Base-by-base conservation (phyloP, 257 asterid species). In the Osmanthus fragrans region DNA sequence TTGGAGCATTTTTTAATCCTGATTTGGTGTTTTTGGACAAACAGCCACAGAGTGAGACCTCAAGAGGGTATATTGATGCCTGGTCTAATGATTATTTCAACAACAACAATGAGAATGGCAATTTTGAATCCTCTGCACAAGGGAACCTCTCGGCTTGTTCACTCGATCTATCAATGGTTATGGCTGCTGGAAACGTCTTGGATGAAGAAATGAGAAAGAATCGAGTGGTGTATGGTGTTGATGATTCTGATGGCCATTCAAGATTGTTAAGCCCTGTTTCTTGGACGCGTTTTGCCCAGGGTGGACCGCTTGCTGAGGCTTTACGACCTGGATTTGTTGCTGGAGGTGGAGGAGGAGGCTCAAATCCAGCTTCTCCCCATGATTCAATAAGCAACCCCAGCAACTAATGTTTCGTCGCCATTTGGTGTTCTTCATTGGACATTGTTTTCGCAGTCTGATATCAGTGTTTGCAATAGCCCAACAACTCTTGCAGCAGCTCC, bases 281-380 rank as follows among this genome's bases (percentile, higher is more conserved):
- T 56, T 90, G 94, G 90, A 86, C 74, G 73, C 86, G 90, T 7
- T 88, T 87, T 72, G 82, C 82, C 0, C 83, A 67, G 8, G 98
- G 98, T 3, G 97, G 98, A 40, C 98, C 98, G 25, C 88, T 94
- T 19, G 97, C 91, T 1, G 97, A 94, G 86, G 97, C 85, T 39
- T 47, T 94, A 83, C 91, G 87, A 23, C 84, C 87, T 0, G 85
- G 88, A 23, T 73, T 83, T 1, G 65, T 76, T 8, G 19, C 82
- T 23, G 27, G 56, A 1, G 84, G 81, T 19, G 27, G 56, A 1
- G 84, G 84, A 54, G 27, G 60, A 5, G 13, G 74, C 32, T 79
- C 80, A 3, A 80, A 79, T 58, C 91, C 90, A 3, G 78, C 87
- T 7, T 87, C 96, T 8, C 92, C 92, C 0, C 83, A 75, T 69